These are phyloP conservation scores for Rhynchospora breviuscula DNA, from an alignment of 176 grass and related monocot species.

Conservation along the genomic window DNA sequence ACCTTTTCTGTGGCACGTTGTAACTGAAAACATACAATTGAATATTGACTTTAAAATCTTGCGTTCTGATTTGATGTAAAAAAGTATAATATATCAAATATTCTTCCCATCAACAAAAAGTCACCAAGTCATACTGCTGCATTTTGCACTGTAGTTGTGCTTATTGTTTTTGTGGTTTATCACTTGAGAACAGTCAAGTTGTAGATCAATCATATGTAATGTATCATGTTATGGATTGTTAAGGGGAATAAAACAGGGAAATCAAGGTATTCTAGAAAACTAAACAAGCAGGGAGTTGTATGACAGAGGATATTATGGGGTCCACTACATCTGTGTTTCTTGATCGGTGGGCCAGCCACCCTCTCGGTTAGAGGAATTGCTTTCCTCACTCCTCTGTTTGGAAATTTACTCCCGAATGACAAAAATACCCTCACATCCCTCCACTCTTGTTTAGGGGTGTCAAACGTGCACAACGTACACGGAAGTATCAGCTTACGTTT, in stretches of 20 bases:
- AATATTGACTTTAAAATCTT: neutral
- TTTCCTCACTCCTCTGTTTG: no score
- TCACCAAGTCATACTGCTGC: no score
- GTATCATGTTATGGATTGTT: neutral
- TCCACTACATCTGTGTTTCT: neutral
- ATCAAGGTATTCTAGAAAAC: neutral
- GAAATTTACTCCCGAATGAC: no score
- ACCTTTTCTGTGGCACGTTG: neutral
- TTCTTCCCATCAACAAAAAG: neutral
- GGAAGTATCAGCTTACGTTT: no score
- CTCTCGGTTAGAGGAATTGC: neutral
- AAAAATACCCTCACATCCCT: no score
- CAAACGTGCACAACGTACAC: no score
- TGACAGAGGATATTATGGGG: neutral
- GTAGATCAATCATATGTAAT: neutral
- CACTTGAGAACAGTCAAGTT: no score
- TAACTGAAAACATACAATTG: neutral
- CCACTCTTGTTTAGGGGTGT: no score
- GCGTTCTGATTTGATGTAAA: neutral
- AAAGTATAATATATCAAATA: neutral
- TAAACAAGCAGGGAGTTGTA: neutral
- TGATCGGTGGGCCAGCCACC: no score
- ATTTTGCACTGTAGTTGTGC: no score
- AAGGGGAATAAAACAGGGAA: neutral
- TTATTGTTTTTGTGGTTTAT: no score